Evolutionary conservation across 305 asterid genomes (phyloP).

Genomic region (Rubia balearica): DNA sequence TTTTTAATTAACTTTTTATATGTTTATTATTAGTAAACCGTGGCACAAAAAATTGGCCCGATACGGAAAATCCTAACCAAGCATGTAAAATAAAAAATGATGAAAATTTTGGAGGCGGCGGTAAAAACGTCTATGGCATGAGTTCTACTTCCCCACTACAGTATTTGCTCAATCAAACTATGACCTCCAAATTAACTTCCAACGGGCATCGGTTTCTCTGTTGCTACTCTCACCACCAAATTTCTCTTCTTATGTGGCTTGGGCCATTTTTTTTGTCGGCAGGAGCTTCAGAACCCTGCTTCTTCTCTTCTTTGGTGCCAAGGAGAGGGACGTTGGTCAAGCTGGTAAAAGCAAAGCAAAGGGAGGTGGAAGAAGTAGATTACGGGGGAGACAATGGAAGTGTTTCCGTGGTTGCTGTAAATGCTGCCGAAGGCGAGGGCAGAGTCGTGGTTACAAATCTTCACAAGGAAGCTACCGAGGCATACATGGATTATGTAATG

Average conservation of each 20-base stretch:
- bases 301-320: conserved; percentile 32
- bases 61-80: no score
- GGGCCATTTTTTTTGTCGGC: background rate
- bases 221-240: no score
- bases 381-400: conserved; percentile 43
- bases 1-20: no score
- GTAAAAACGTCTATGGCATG: conserved; percentile 4
- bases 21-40: no score
- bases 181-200: no score
- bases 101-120: background rate
- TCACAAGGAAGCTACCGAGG: conserved; percentile 94
- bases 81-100: no score
- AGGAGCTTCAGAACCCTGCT: conserved; percentile 35
- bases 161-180: background rate
- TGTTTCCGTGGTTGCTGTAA: conserved; percentile 27
- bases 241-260: background rate
- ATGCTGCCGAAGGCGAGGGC: conserved; percentile 43
- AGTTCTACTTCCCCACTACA: background rate
- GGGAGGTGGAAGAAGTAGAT: conserved; percentile 32
- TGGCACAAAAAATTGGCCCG: no score
- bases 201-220: no score
- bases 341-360: conserved; percentile 39
- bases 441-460: conserved; percentile 56
- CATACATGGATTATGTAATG: conserved; percentile 89
- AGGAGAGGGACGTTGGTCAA: conserved; percentile 23